Evolutionary conservation across 306 rosid species (phyloP).

Genomic region (Glycyrrhiza uralensis): DNA sequence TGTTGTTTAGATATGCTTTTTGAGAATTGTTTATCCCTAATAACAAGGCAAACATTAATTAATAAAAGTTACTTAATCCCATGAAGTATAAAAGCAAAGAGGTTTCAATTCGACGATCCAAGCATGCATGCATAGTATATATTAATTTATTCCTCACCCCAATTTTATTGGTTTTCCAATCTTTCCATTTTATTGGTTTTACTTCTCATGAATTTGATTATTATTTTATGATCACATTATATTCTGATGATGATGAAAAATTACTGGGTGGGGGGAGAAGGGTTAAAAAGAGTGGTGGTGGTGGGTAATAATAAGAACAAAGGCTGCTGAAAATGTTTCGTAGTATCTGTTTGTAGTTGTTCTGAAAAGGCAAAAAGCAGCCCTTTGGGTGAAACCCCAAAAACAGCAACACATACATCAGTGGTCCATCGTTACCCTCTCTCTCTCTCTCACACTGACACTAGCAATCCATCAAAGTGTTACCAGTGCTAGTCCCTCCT

Average conservation of each 20-base stretch:
- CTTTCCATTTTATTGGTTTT: constrained; percentile 25
- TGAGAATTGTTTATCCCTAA: constrained; percentile 26
- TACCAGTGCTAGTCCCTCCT: constrained; percentile 43
- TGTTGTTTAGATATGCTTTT: constrained; percentile 17
- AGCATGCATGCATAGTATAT: constrained; percentile 23
- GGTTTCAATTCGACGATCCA: constrained; percentile 7
- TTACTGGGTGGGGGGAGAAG: no score
- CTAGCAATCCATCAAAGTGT: constrained; percentile 40
- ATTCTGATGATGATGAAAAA: no score
- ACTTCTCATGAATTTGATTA: not conserved
- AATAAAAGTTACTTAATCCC: constrained; percentile 5
- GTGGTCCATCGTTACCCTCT: constrained; percentile 53
- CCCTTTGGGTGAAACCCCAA: constrained; percentile 73
- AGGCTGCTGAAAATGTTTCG: constrained; percentile 35
- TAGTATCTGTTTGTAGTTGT: constrained; percentile 49
- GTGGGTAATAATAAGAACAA: constrained; percentile 7
- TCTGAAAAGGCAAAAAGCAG: constrained; percentile 67
- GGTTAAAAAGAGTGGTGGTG: not conserved
- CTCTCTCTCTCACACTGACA: no score
- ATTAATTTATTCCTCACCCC: not conserved
- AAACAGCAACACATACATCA: constrained; percentile 41
- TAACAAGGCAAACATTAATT: constrained; percentile 25
- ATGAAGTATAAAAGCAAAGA: not conserved
- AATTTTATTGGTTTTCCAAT: constrained; percentile 4
- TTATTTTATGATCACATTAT: not conserved